Evolutionary conservation across 805 yeast species (phyloP), one percentile per base, ranked within the genome.

Genomic region (Candida glaebosa): DNA sequence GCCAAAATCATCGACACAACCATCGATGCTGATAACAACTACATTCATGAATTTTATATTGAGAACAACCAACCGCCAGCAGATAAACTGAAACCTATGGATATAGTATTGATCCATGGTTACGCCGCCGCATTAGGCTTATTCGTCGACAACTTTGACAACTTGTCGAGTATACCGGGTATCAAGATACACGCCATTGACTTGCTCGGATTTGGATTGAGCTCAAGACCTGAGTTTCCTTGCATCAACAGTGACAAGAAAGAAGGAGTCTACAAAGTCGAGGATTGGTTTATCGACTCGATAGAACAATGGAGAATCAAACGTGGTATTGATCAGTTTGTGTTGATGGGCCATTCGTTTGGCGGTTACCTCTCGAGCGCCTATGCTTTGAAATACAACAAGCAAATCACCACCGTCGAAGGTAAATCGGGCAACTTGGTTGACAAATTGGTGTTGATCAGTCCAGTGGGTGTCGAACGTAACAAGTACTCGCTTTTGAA

Each of bases 41-140:
- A 65, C 51, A 82, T 90, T 43, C 91, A 90, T 63, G 98, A 91
- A 62, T 80, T 89, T 44, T 74, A 67, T 46, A 75, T 90, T 24
- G 66, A 67, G 34, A 78, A 82, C 47, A 71, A 50, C 8, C 69
- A 64, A 35, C 39, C 48, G 14, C 76, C 84, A 3, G 40, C 18
- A 1, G 42, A 19, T 38, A 43, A 36, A 3, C 37, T 38, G 31
- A 41, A 38, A n/a, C 46, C 47, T 9, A 44, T 38, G 40, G 86
- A 81, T 60, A 60, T 89, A 18, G 87, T 93, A 2, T 61, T 91
- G 46, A 64, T 93, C 3, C 99, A 91, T 61, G 99, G 99, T 0
- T 89, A 88, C 56, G 96, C 96, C 2, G 96, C 98, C 0, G 87
- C 95, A 1, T 75, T 89, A 10, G 91, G 95, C 18, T 81, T 88